Conservation (phyloP, 768 basidiomycete genomes). For the Russula sp. region DNA sequence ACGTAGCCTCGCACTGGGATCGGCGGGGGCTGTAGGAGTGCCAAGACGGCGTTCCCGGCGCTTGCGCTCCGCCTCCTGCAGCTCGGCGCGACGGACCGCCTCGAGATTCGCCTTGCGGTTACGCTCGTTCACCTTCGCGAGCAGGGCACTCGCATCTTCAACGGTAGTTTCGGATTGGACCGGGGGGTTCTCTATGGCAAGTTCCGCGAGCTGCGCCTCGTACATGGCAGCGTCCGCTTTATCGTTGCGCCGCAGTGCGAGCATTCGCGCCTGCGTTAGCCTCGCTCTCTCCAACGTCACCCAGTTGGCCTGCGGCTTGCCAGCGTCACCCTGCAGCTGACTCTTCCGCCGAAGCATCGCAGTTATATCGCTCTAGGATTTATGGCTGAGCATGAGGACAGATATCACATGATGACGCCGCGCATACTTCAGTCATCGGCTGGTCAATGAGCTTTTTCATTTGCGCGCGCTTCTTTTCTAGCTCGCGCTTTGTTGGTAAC, state of each 20-base stretch:
- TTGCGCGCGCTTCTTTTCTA: conserved; percentile 60
- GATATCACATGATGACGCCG: neutral
- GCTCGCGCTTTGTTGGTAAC: conserved; percentile 56
- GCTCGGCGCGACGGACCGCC: conserved; percentile 68
- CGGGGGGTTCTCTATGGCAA: conserved; percentile 29
- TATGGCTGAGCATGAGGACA: neutral
- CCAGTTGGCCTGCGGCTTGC: conserved; percentile 29
- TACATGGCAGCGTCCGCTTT: conserved; percentile 50
- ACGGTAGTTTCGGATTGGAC: conserved; percentile 17
- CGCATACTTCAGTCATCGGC: conserved; percentile 65
- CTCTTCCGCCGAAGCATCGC: conserved; percentile 69
- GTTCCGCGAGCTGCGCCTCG: conserved; percentile 54
- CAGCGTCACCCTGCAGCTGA: conserved; percentile 25
- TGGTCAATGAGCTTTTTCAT: conserved; percentile 52
- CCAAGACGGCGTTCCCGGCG: conserved; percentile 56
- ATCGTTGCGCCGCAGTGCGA: conserved; percentile 73
- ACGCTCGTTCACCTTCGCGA: conserved; percentile 82
- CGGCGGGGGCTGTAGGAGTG: conserved; percentile 38
- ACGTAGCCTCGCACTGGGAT: conserved; percentile 63
- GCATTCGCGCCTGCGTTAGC: conserved; percentile 60
- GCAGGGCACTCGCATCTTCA: conserved; percentile 30
- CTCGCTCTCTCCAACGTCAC: conserved; percentile 55
- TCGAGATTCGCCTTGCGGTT: conserved; percentile 83
- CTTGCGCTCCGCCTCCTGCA: conserved; percentile 60
- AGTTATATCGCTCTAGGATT: conserved; percentile 67